Evolutionary conservation across 2,329 filamentous ascomycete species (phyloP).

Genomic region (Cladophialophora exuberans): DNA sequence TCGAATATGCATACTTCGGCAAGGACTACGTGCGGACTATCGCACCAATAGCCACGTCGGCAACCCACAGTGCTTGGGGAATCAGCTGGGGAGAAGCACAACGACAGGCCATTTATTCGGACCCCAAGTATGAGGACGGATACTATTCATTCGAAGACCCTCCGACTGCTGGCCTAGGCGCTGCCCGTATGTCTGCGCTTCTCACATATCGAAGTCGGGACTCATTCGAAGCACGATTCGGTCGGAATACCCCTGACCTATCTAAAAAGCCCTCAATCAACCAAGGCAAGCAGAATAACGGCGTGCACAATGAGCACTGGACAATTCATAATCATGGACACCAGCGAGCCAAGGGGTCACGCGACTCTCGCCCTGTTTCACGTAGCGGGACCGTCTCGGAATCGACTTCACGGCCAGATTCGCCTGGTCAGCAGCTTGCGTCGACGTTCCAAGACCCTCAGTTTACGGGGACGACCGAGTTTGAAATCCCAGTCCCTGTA

Average conservation of each 20-base stretch:
- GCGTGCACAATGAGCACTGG: constrained; percentile 73
- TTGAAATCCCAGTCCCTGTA: constrained; percentile 48
- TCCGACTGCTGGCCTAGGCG: constrained; percentile 82
- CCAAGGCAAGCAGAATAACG: constrained; percentile 51
- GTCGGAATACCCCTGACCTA: constrained; percentile 86
- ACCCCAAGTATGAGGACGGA: constrained; percentile 97
- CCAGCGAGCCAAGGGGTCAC: constrained; percentile 62
- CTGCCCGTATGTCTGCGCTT: constrained; percentile 94
- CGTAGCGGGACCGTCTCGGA: constrained; percentile 24
- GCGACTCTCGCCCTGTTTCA: constrained; percentile 41
- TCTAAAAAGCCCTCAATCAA: constrained; percentile 77
- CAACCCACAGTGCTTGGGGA: constrained; percentile 61
- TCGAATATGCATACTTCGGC: constrained; percentile 72
- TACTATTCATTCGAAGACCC: constrained; percentile 90
- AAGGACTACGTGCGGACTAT: constrained; percentile 60
- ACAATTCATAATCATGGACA: constrained; percentile 84
- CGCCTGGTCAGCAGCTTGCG: constrained; percentile 21
- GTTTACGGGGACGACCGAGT: constrained; percentile 66
- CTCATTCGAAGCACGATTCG: constrained; percentile 94
- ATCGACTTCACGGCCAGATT: constrained; percentile 25
- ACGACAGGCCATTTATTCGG: constrained; percentile 80
- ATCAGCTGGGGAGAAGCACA: constrained; percentile 64
- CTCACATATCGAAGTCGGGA: constrained; percentile 95
- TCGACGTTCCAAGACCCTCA: constrained; percentile 65
- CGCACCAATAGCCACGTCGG: constrained; percentile 60